Conservation (phyloP, 2,329 filamentous ascomycete genomes). For the Paraphoma chrysanthemicola region DNA sequence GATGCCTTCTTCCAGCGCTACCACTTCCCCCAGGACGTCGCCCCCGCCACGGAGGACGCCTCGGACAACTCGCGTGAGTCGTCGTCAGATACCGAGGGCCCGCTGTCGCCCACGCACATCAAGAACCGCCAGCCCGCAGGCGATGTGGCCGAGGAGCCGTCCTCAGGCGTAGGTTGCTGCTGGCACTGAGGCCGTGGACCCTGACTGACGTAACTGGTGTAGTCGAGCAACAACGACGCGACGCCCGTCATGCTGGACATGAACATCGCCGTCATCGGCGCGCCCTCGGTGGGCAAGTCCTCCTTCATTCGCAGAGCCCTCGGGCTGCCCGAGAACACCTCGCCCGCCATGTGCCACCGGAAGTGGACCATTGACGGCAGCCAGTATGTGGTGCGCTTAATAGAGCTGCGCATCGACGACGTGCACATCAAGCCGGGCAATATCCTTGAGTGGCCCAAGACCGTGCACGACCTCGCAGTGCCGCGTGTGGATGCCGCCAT, state of each 20-base stretch:
- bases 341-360: slow-evolving; percentile 54
- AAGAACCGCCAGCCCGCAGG: slow-evolving; percentile 28
- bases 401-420: slow-evolving; percentile 63
- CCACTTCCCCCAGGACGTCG: slow-evolving; percentile 41
- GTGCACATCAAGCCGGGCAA: slow-evolving; percentile 59
- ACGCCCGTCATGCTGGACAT: slow-evolving; percentile 57
- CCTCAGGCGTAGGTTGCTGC: slow-evolving; percentile 32
- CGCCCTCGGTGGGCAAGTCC: slow-evolving; percentile 63
- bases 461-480: slow-evolving; percentile 69
- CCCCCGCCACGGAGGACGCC: slow-evolving; percentile 24
- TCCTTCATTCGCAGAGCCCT: slow-evolving; percentile 65
- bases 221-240: slow-evolving; percentile 39
- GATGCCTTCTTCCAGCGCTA: slow-evolving; percentile 53
- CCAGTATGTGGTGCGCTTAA: slow-evolving; percentile 63
- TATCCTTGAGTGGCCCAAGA: slow-evolving; percentile 64
- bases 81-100: slow-evolving; percentile 48
- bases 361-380: slow-evolving; percentile 65
- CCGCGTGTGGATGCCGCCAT: slow-evolving; percentile 83
- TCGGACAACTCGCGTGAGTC: slow-evolving; percentile 36
- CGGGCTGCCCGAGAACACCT: slow-evolving; percentile 56
- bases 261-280: slow-evolving; percentile 65
- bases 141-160: slow-evolving; percentile 28
- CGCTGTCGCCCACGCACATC: slow-evolving; percentile 44
- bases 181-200: slow-evolving; percentile 1
- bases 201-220: slow-evolving; percentile 32